Percentiles rank a stretch among this genome's conserved stretches.
Conservation (phyloP, 148 eudicot genomes). For the Silene uniflora region DNA sequence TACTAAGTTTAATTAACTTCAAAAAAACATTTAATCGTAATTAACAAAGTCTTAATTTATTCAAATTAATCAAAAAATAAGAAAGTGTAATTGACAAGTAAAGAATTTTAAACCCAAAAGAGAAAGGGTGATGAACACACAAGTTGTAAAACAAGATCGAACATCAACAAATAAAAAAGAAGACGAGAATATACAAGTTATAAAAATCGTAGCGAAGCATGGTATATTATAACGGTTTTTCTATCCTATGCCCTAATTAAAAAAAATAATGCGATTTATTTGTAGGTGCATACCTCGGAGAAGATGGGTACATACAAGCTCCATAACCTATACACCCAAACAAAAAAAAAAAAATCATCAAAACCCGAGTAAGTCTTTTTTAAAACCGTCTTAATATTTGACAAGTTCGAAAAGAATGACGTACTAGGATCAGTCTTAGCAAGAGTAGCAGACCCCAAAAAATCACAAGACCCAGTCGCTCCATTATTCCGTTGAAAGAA, state of each 20-base stretch:
- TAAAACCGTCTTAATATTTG: not conserved
- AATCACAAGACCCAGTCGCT: conserved; percentile 58
- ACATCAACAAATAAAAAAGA: not conserved
- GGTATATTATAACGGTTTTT: too few relatives aligned
- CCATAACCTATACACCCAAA: conserved; percentile 55
- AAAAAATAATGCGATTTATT: too few relatives aligned
- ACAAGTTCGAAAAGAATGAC: not conserved
- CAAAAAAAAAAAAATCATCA: not conserved
- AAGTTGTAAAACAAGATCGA: not conserved
- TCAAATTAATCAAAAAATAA: not conserved
- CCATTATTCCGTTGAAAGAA: conserved; percentile 45
- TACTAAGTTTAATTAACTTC: too few relatives aligned
- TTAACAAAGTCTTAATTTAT: too few relatives aligned
- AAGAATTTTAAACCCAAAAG: not conserved
- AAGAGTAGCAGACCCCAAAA: conserved; percentile 52
- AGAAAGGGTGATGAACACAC: not conserved
- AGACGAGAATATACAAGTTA: not conserved
- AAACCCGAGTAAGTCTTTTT: not conserved
- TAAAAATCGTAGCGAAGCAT: too few relatives aligned
- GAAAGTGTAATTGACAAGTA: conserved; percentile 9
- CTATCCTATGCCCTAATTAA: too few relatives aligned
- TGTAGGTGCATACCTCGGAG: conserved; percentile 43
- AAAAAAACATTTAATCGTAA: too few relatives aligned
- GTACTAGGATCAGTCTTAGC: conserved; percentile 72
- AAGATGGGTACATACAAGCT: conserved; percentile 68